Conservation (phyloP, 2,329 filamentous ascomycete species). For the Fusarium coicis region DNA sequence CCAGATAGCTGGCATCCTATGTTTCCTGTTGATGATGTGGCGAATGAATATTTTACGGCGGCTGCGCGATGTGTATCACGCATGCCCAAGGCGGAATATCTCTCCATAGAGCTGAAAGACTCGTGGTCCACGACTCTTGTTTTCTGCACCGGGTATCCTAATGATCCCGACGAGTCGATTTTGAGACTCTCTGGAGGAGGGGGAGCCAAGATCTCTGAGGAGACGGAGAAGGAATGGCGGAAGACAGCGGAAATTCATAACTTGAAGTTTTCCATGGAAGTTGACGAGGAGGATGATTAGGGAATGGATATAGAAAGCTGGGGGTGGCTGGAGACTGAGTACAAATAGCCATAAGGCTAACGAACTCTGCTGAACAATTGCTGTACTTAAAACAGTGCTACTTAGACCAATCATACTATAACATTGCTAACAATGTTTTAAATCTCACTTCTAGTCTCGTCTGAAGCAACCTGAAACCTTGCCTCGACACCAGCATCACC, state of each 20-base stretch:
- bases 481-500: conserved; percentile 43
- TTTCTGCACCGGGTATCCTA: background rate
- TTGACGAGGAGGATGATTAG: background rate
- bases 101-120: background rate
- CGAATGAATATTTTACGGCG: background rate
- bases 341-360: too few species aligned
- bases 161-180: background rate
- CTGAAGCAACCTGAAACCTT: background rate
- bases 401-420: too few species aligned
- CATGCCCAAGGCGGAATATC: background rate
- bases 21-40: background rate
- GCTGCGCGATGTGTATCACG: background rate
- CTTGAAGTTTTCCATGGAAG: background rate
- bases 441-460: background rate
- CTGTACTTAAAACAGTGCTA: accelerated
- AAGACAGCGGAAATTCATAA: background rate
- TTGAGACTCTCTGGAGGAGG: background rate
- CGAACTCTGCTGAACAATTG: accelerated
- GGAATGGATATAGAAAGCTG: too few species aligned
- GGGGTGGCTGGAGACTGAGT: background rate
- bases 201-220: background rate
- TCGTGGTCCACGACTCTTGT: background rate
- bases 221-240: background rate
- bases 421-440: background rate
- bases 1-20: background rate